Conservation (phyloP, 345 rosid species). For the Nephelium lappaceum region DNA sequence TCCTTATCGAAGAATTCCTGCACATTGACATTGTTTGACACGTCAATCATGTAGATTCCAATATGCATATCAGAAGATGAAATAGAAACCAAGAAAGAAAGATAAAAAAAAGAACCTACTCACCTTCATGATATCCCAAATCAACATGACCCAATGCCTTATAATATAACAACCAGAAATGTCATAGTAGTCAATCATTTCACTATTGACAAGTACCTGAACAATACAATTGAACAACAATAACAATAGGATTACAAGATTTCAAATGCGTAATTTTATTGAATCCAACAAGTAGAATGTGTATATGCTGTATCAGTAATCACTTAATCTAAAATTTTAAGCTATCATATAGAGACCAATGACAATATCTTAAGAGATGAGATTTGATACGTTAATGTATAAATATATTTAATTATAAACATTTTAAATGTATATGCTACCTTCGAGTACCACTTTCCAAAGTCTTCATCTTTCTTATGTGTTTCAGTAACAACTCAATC, state of each 20-base stretch:
- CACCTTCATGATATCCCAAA: no score
- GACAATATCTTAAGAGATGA: neutral
- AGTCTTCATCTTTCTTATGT: constrained; percentile 76
- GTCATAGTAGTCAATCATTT: constrained; percentile 97
- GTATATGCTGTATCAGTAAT: no score
- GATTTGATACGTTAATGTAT: constrained; percentile 28
- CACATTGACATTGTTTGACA: constrained; percentile 24
- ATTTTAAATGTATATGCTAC: no score
- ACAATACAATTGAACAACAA: neutral
- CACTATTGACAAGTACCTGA: constrained; percentile 76
- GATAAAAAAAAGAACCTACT: neutral
- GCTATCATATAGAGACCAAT: no score
- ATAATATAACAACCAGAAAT: constrained; percentile 65
- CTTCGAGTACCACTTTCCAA: constrained; percentile 88
- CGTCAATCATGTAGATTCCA: neutral
- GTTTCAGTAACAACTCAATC: no score
- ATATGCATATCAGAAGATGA: neutral
- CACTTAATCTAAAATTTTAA: no score
- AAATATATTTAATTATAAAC: no score
- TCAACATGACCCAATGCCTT: no score
- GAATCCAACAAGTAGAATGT: no score
- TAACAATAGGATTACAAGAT: neutral
- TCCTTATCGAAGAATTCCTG: constrained; percentile 90
- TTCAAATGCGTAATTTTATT: no score
- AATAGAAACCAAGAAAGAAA: neutral